phyloP scores from a whole-genome alignment of 2,329 filamentous ascomycete genomes.

The Elsinoe australis region DNA sequence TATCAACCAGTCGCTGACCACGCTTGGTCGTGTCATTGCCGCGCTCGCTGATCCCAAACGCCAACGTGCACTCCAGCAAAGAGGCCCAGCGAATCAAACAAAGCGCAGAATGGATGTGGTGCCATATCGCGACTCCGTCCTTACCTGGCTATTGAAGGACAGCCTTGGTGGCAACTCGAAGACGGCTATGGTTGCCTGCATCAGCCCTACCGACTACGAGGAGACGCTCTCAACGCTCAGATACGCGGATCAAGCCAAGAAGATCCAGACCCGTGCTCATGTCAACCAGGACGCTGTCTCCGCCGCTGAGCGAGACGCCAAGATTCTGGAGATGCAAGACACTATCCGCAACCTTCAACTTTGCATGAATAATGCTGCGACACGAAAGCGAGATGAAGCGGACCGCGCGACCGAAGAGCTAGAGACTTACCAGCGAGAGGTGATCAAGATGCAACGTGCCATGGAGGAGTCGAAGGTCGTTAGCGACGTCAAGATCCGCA shows the following conservation, averaged over 20 bases:
- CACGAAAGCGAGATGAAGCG: slow-evolving; percentile 63
- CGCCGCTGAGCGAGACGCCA: slow-evolving; percentile 84
- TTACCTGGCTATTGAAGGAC: slow-evolving; percentile 87
- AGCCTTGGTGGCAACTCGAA: slow-evolving; percentile 94
- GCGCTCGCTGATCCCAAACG: slow-evolving; percentile 67
- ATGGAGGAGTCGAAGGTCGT: slow-evolving; percentile 94
- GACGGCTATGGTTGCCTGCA: slow-evolving; percentile 98
- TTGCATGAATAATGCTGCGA: slow-evolving; percentile 51
- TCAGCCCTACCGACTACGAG: slow-evolving; percentile 90
- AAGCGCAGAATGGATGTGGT: slow-evolving; percentile 55
- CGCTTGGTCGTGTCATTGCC: slow-evolving; percentile 89
- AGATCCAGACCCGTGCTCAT: slow-evolving; percentile 85
- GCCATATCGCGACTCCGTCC: slow-evolving; percentile 83
- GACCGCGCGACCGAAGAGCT: slow-evolving; percentile 72
- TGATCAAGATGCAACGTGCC: slow-evolving; percentile 80
- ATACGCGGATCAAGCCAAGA: slow-evolving; percentile 96
- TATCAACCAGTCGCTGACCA: slow-evolving; percentile 98
- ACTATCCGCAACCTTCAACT: slow-evolving; percentile 84
- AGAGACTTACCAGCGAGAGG: slow-evolving; percentile 90
- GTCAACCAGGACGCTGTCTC: slow-evolving; percentile 95
- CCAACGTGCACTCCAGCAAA: slow-evolving; percentile 44
- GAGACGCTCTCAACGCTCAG: slow-evolving; percentile 93
- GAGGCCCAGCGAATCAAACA: slow-evolving; percentile 31
- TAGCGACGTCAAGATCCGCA: slow-evolving; percentile 87
- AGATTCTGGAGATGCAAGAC: slow-evolving; percentile 90